These are phyloP conservation scores for Sarocladiaceae sp. DNA, from an alignment of 2,329 filamentous ascomycete genomes.

Conservation along the genomic window DNA sequence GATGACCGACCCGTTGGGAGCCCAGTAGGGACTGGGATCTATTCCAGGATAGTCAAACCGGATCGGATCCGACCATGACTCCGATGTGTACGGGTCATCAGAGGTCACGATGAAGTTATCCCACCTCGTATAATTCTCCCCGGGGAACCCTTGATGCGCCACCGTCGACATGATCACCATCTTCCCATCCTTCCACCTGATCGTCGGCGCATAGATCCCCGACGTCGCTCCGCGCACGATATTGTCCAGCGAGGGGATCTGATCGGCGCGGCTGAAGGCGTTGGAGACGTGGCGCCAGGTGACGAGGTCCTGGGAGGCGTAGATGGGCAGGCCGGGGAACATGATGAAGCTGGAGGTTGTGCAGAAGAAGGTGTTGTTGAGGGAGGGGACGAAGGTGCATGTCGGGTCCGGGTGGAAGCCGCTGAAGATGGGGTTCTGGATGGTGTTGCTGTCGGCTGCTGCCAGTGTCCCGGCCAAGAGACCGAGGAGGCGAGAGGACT, in stretches of 20 bases:
- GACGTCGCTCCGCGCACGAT: constrained; percentile 17
- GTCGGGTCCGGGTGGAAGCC: constrained; percentile 44
- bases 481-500: neutral
- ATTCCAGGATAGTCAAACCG: constrained; percentile 16
- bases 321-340: constrained; percentile 46
- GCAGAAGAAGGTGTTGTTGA: constrained; percentile 41
- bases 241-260: constrained; percentile 29
- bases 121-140: constrained; percentile 20
- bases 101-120: constrained; percentile 32
- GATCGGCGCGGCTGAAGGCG: constrained; percentile 26
- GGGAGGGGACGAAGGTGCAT: constrained; percentile 31
- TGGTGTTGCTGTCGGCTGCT: constrained; percentile 12
- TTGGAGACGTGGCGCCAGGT: constrained; percentile 36
- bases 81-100: constrained; percentile 30
- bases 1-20: constrained; percentile 16
- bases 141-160: constrained; percentile 24
- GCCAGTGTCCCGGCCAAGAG: too few relatives aligned
- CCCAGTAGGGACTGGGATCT: constrained; percentile 17
- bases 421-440: constrained; percentile 40
- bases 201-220: constrained; percentile 42
- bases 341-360: constrained; percentile 44
- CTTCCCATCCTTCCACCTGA: constrained; percentile 32
- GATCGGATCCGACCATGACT: constrained; percentile 31
- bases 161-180: constrained; percentile 40
- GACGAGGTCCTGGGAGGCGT: constrained; percentile 41